Base-by-base conservation (phyloP, 1,284 basidiomycete genomes). In the Ganoderma lucidum region DNA sequence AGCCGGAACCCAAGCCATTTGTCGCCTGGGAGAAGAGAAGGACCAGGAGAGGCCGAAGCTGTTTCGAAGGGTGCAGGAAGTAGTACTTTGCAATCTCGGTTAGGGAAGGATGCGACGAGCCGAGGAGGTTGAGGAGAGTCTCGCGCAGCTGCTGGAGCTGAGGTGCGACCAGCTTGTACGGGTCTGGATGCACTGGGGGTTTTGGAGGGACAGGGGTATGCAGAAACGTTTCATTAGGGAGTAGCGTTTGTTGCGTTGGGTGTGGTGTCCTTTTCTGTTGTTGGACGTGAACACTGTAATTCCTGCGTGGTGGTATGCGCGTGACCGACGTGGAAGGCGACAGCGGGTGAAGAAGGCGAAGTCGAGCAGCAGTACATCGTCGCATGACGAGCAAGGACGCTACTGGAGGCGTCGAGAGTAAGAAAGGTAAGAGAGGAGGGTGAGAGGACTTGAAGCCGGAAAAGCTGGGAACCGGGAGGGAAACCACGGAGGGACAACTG, bases 31-130 rank as follows among this genome's bases (percentile, higher is more conserved):
- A 86, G 82, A 98, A 96, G 62, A 99, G 88, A 39, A 99, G 88
- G 41, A 99, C 94, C 58, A 99, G 87, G 72, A 97, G 84, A 0
- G 97, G 96, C 17, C 97, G 90, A 32, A 99, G 87, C 78, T 98
- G 96, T 79, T 98, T 98, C 30, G 95, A 93, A 14, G 92, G 91
- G 64, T 92, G 89, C 70, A 94, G 85, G 80, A 99, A 98, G 83
- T 98, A 98, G 82, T 96, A 98, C 75, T 96, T 91, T 4, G 97
- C 96, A 71, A 98, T 93, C 67, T 93, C 89, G 73, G 93, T 91
- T 67, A 99, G 89, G 1, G 91, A 89, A 1, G 96, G 94, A 80
- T 99, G 95, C 12, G 95, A 93, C 2, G 94, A 93, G 37, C 96
- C 96, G 14, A 99, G 87, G 53, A 99, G 86, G 71, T 87, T 84